Conservation (phyloP, 345 rosid genomes). For the Geranium rotundifolium region DNA sequence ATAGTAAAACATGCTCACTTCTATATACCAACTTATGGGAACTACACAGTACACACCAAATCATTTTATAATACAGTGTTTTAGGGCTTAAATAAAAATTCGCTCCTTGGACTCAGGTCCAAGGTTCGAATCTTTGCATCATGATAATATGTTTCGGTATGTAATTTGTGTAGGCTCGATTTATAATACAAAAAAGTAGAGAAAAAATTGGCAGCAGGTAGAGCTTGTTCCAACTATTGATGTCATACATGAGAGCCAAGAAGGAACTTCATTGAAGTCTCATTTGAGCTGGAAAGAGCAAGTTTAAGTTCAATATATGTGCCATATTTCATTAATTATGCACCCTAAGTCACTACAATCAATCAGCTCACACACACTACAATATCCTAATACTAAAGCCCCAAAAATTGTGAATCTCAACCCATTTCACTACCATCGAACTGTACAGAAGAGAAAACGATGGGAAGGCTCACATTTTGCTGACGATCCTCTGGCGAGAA, state of each 20-base stretch:
- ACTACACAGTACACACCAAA: too few relatives aligned
- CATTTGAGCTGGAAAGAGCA: neutral
- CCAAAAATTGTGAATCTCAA: neutral
- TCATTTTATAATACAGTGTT: too few relatives aligned
- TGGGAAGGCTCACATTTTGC: constrained; percentile 39
- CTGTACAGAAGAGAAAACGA: neutral
- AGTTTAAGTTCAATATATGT: neutral
- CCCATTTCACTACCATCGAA: neutral
- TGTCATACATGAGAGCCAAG: neutral
- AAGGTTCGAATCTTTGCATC: too few relatives aligned
- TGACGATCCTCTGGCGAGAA: constrained; percentile 34
- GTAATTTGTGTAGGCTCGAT: too few relatives aligned
- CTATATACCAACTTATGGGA: too few relatives aligned
- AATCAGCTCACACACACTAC: neutral
- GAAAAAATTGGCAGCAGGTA: neutral
- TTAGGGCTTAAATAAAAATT: too few relatives aligned
- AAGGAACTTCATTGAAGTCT: neutral
- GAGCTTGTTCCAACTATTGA: neutral
- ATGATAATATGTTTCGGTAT: too few relatives aligned
- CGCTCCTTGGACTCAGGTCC: too few relatives aligned
- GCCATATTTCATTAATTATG: too few relatives aligned
- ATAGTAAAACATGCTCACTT: too few relatives aligned
- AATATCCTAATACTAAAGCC: neutral
- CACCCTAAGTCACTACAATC: too few relatives aligned
- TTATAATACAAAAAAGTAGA: too few relatives aligned